Percentiles rank a stretch among this genome's conserved stretches.
Conservation (phyloP, 2,329 filamentous ascomycete genomes). For the Scedosporium minutisporum region DNA sequence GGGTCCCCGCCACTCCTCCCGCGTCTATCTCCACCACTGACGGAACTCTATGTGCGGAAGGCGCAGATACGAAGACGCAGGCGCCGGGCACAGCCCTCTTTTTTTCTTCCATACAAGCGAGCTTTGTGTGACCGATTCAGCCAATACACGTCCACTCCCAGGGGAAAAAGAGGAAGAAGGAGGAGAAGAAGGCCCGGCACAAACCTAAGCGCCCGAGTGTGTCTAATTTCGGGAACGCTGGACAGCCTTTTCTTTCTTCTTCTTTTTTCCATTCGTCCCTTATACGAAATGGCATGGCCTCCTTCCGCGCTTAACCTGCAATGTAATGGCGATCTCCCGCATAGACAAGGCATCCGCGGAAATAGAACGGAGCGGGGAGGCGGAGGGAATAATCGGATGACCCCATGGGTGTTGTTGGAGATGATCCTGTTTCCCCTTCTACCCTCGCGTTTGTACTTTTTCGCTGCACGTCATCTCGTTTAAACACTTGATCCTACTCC, state of each 20-base stretch:
- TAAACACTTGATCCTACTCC: neutral
- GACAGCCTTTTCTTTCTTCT: too few relatives aligned
- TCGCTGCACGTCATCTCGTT: neutral
- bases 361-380: neutral
- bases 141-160: too few relatives aligned
- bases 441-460: neutral
- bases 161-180: neutral
- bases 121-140: neutral
- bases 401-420: neutral
- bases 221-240: too few relatives aligned
- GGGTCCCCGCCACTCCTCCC: neutral
- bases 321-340: neutral
- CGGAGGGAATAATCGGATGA: neutral
- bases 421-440: neutral
- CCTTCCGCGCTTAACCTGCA: neutral
- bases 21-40: neutral
- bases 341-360: neutral
- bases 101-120: neutral
- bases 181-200: neutral
- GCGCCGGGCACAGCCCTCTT: neutral
- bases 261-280: too few relatives aligned
- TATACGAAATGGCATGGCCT: neutral
- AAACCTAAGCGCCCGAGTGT: too few relatives aligned
- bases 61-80: neutral
- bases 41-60: neutral